Conservation (phyloP, 2,329 filamentous ascomycete species). For the Epichloe glyceriae region DNA sequence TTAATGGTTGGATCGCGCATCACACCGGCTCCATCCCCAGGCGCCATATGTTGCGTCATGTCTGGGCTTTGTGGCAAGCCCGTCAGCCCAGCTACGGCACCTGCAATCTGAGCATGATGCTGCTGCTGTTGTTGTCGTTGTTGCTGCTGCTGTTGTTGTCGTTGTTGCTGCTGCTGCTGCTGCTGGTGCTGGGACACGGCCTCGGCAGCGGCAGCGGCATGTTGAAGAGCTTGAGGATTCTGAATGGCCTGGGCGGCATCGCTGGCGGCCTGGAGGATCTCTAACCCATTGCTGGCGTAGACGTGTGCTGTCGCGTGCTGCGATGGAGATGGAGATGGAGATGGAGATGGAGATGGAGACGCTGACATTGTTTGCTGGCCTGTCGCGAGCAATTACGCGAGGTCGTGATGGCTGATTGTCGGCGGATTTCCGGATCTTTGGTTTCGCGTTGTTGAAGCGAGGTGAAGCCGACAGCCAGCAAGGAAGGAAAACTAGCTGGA, state of each 20-base stretch:
- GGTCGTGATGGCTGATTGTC: conserved; percentile 29
- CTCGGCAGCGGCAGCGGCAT: conserved; percentile 25
- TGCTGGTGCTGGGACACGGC: conserved; percentile 15
- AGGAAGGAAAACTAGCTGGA: background rate
- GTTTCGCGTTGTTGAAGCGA: conserved; percentile 23
- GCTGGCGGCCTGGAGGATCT: conserved; percentile 32
- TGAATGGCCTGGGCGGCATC: conserved; percentile 29
- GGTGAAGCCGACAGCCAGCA: conserved; percentile 21
- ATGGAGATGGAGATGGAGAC: conserved; percentile 14
- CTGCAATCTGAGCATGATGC: conserved; percentile 1
- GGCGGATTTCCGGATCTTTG: conserved; percentile 28
- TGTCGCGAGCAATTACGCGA: background rate
- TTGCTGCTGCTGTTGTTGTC: conserved; percentile 4
- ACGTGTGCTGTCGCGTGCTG: conserved; percentile 22
- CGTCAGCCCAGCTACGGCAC: background rate
- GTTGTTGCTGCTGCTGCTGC: accelerated
- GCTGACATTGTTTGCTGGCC: conserved; percentile 11
- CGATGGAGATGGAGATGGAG: conserved; percentile 13
- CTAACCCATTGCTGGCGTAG: conserved; percentile 32
- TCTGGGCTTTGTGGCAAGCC: background rate
- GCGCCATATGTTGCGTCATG: conserved; percentile 5
- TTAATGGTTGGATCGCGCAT: conserved; percentile 30
- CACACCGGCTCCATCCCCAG: conserved; percentile 8
- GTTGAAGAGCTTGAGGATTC: conserved; percentile 25
- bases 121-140: conserved; percentile 7